Conservation (phyloP, 192 early-diverging fungal species). For the Cetraspora pellucida region DNA sequence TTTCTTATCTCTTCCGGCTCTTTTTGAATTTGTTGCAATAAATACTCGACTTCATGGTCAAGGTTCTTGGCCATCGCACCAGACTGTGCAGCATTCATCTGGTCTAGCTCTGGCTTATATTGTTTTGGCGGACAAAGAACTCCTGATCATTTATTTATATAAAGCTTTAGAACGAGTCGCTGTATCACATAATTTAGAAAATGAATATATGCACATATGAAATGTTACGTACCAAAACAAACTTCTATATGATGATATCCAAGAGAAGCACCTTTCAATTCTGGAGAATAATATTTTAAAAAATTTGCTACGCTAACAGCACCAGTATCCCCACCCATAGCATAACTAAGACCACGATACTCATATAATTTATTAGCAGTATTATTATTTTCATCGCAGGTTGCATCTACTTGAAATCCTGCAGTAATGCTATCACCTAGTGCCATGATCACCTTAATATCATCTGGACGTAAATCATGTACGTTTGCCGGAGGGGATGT, state of each 20-base stretch:
- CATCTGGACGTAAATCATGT: constrained; percentile 57
- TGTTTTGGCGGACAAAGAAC: constrained; percentile 5
- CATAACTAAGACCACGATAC: constrained; percentile 55
- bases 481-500: constrained; percentile 40
- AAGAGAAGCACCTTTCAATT: constrained; percentile 43
- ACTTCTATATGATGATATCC: constrained; percentile 52
- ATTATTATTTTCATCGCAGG: constrained; percentile 28
- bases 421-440: constrained; percentile 65
- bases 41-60: constrained; percentile 47
- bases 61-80: constrained; percentile 55
- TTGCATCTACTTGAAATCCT: constrained; percentile 51
- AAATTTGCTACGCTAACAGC: constrained; percentile 50
- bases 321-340: constrained; percentile 52
- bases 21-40: constrained; percentile 42
- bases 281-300: constrained; percentile 44
- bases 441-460: constrained; percentile 57
- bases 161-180: not conserved
- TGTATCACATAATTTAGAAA: not conserved
- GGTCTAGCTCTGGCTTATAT: constrained; percentile 7
- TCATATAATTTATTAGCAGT: constrained; percentile 35
- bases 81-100: constrained; percentile 58
- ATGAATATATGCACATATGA: not conserved
- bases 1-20: not conserved
- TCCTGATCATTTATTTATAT: not conserved
- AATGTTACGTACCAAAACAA: constrained; percentile 44